These are phyloP conservation scores for Salix udensis DNA, from an alignment of 345 rosid genomes.

Conservation along the genomic window DNA sequence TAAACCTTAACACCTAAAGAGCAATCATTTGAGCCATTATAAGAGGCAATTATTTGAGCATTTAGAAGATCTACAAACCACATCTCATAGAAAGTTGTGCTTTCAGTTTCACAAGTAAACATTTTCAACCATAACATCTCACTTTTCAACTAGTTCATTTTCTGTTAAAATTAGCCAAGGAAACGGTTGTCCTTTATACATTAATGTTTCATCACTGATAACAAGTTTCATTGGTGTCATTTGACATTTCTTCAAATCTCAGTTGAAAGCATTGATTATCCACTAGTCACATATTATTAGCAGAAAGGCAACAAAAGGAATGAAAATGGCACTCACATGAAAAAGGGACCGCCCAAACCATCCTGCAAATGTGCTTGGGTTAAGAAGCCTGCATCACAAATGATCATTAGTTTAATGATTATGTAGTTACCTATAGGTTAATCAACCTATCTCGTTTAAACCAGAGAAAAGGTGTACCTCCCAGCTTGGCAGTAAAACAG, in stretches of 20 bases:
- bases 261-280: neutral
- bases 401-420: slow-evolving; percentile 11
- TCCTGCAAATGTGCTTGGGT: slow-evolving; percentile 98
- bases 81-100: neutral
- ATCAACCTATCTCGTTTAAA: slow-evolving; percentile 4
- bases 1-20: neutral
- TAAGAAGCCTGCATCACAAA: slow-evolving; percentile 69
- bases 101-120: neutral
- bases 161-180: neutral
- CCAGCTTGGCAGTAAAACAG: slow-evolving; percentile 99
- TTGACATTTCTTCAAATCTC: neutral
- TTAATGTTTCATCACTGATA: neutral
- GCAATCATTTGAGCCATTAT: neutral
- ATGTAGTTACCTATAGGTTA: neutral
- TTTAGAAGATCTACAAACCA: neutral
- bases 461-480: slow-evolving; percentile 45
- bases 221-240: neutral
- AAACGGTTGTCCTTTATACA: neutral
- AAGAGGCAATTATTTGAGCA: neutral
- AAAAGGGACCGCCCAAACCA: slow-evolving; percentile 98
- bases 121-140: neutral
- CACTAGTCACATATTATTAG: neutral
- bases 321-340: slow-evolving; percentile 53
- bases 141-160: slow-evolving; percentile 5
- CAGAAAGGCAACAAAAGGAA: neutral